Percentiles rank a stretch among this genome's conserved stretches.
phyloP scores from a whole-genome alignment of 768 basidiomycete genomes.

The Xerocomellus amylosporus region DNA sequence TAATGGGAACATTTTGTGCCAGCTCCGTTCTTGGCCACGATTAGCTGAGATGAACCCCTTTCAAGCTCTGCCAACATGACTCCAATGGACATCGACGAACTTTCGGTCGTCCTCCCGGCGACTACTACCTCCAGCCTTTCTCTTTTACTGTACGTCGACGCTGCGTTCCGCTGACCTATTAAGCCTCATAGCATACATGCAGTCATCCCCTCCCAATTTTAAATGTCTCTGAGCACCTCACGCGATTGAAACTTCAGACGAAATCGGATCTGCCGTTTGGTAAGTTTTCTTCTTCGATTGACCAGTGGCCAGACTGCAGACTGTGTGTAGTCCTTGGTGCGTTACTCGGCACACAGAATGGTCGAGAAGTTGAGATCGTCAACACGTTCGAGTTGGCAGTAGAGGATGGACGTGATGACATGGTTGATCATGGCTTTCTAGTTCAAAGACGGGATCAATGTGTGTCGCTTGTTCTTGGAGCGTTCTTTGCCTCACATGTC shows the following conservation, averaged over 20 bases:
- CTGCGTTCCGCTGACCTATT: background rate
- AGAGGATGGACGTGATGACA: slow-evolving; percentile 51
- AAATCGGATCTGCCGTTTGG: slow-evolving; percentile 62
- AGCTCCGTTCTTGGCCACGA: background rate
- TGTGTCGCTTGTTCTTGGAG: slow-evolving; percentile 30
- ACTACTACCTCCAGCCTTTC: slow-evolving; percentile 72
- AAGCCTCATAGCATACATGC: slow-evolving; percentile 21
- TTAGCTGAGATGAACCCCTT: background rate
- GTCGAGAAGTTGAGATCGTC: slow-evolving; percentile 94
- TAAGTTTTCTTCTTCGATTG: slow-evolving; percentile 31
- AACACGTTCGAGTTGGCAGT: slow-evolving; percentile 90
- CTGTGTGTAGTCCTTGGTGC: slow-evolving; percentile 78
- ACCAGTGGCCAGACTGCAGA: background rate
- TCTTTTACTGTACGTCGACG: slow-evolving; percentile 59
- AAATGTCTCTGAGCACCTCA: slow-evolving; percentile 95
- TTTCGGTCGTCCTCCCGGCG: slow-evolving; percentile 69
- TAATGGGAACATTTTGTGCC: slow-evolving; percentile 35
- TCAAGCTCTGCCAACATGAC: slow-evolving; percentile 32
- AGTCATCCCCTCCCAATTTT: slow-evolving; percentile 97
- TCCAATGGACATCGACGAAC: slow-evolving; percentile 78
- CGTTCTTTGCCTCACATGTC: slow-evolving; percentile 5
- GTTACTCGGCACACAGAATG: slow-evolving; percentile 89
- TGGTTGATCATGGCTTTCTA: slow-evolving; percentile 80
- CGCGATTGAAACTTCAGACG: slow-evolving; percentile 75
- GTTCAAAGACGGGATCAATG: slow-evolving; percentile 87